Evolutionary conservation across 225 moss, liverwort and hornwort species (phyloP), one percentile per base, ranked within the genome.

Genomic region (Bryum argenteum): DNA sequence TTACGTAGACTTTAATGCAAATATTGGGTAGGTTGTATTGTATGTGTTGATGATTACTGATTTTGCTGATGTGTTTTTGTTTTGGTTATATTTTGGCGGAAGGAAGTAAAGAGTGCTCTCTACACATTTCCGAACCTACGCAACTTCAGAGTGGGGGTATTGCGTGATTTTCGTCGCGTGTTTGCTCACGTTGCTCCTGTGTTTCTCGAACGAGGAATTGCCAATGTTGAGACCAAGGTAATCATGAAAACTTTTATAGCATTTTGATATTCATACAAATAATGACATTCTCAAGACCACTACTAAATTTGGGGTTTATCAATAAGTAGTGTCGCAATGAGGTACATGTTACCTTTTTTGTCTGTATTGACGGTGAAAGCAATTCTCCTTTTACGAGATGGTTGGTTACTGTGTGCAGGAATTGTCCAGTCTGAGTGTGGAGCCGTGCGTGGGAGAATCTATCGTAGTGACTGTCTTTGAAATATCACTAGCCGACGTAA

Each of bases 221-320:
- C 93, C 48, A 92, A 94, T 61, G 59, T 94, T n/a, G 84, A 84
- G 67, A 93, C 96, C 68, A 94, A 94, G 93, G 96, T 90, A 69
- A 33, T 39, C 16, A 42, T 45, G 8, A 9, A 47, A 28, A 12
- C 19, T 14, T 20, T 42, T 41, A 33, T 33, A 33, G 33, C 5
- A 33, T 33, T 6, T 33, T 33, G 33, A 5, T 33, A 6, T 4
- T 33, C 7, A n/a, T n/a, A n/a, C n/a, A n/a, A n/a, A n/a, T n/a
- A n/a, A 33, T 33, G 33, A 33, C 33, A 33, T 33, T 33, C 33
- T 33, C 33, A 33, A 33, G 33, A 33, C 33, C 33, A 33, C 5
- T 33, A 33, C 33, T 33, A 33, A 33, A 33, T 33, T 4, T 33
- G 7, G 33, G 33, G 33, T 33, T 33, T 33, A 33, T 4, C 33